Evolutionary conservation across 2,329 filamentous ascomycete genomes (phyloP).

Genomic region (Aureobasidium sp.): DNA sequence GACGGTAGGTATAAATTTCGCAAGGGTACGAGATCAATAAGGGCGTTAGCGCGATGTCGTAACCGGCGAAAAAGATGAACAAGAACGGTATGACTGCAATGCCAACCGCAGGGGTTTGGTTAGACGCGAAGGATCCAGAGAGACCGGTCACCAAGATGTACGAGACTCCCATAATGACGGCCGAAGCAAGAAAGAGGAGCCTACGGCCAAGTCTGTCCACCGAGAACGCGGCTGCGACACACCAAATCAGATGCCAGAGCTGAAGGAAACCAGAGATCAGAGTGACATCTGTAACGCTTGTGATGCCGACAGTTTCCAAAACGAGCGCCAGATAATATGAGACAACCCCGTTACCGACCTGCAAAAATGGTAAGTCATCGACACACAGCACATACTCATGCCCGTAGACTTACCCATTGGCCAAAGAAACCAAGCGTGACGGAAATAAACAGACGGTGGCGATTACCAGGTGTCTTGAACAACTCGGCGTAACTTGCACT

Average conservation of each 20-base stretch:
- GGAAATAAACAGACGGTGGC: constrained; percentile 43
- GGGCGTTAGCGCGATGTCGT: constrained; percentile 41
- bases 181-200: constrained; percentile 47
- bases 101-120: constrained; percentile 35
- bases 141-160: constrained; percentile 50
- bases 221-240: constrained; percentile 42
- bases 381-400: no score
- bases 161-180: constrained; percentile 47
- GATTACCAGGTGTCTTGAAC: constrained; percentile 32
- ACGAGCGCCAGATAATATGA: constrained; percentile 35
- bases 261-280: constrained; percentile 33
- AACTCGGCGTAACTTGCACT: constrained; percentile 25
- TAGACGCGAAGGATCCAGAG: constrained; percentile 40
- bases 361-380: no score
- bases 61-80: constrained; percentile 48
- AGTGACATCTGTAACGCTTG: constrained; percentile 22
- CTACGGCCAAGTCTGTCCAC: constrained; percentile 49
- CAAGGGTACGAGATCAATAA: constrained; percentile 12
- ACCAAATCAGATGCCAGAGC: constrained; percentile 43
- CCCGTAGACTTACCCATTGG: constrained; percentile 33
- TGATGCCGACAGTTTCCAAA: constrained; percentile 41
- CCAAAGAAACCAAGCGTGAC: constrained; percentile 41
- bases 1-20: constrained; percentile 63
- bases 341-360: constrained; percentile 42
- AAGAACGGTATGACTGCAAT: constrained; percentile 47